Percentiles rank a stretch among this genome's conserved stretches.
phyloP scores from a whole-genome alignment of 768 basidiomycete genomes.

The Daedaleopsis nitida region DNA sequence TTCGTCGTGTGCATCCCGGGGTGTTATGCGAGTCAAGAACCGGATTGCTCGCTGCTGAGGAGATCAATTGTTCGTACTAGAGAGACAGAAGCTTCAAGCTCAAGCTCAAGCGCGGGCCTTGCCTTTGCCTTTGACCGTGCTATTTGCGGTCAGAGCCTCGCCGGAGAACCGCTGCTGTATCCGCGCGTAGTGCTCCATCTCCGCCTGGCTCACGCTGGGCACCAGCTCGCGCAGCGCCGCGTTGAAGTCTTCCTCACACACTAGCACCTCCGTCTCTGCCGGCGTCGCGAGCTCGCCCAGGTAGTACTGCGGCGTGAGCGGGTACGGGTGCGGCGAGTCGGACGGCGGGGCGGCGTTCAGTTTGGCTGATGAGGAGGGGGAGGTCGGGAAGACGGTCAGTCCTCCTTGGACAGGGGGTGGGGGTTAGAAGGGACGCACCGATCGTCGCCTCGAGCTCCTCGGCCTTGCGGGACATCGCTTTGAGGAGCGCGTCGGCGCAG shows the following conservation, averaged over 20 bases:
- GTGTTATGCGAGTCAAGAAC: too few species aligned
- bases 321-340: slow-evolving; percentile 54
- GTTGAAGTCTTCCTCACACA: slow-evolving; percentile 75
- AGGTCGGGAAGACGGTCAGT: neutral
- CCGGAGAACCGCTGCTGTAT: slow-evolving; percentile 72
- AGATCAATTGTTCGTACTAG: too few species aligned
- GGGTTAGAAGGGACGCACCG: slow-evolving; percentile 43
- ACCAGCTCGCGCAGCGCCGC: slow-evolving; percentile 68
- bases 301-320: slow-evolving; percentile 88
- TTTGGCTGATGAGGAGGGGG: slow-evolving; percentile 17
- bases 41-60: too few species aligned
- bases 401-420: neutral
- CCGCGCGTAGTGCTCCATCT: slow-evolving; percentile 80
- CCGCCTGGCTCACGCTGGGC: slow-evolving; percentile 82
- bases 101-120: neutral
- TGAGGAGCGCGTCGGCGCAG: slow-evolving; percentile 94
- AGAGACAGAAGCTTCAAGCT: too few species aligned
- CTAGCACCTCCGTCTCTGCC: slow-evolving; percentile 74
- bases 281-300: slow-evolving; percentile 77
- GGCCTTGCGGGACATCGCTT: slow-evolving; percentile 91
- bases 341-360: slow-evolving; percentile 47
- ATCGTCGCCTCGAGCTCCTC: slow-evolving; percentile 76
- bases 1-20: too few species aligned
- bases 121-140: neutral
- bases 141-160: slow-evolving; percentile 8